A percentile compares a stretch with the other conserved stretches of the same genome.
These are phyloP conservation scores for Maudiozyma turicensis DNA, from an alignment of 805 yeast species.

Conservation along the genomic window DNA sequence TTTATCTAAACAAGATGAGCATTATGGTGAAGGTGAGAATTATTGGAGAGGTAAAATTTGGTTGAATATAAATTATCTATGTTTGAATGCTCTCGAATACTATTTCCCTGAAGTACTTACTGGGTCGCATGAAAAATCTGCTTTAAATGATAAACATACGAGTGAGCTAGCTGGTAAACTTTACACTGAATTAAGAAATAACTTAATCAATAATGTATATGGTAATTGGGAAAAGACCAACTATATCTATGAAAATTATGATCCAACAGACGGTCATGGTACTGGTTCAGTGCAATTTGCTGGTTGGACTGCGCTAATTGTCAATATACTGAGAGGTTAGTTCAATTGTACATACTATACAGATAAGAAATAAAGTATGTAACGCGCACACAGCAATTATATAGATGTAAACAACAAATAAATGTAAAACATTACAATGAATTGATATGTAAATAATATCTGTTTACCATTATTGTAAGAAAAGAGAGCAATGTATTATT, in stretches of 20 bases:
- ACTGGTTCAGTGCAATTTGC: constrained; percentile 81
- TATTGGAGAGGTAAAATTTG: constrained; percentile 96
- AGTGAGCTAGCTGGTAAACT: constrained; percentile 34
- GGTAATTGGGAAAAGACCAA: constrained; percentile 69
- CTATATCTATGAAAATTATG: constrained; percentile 85
- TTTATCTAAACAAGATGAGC: constrained; percentile 54
- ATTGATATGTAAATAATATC: too few species aligned
- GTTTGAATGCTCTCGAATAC: constrained; percentile 56
- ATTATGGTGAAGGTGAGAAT: constrained; percentile 71
- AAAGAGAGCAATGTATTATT: too few species aligned
- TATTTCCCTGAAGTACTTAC: constrained; percentile 35
- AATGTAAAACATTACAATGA: too few species aligned
- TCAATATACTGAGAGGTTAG: constrained; percentile 51
- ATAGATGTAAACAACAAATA: too few species aligned
- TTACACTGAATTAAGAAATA: constrained; percentile 52
- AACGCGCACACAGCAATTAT: too few species aligned
- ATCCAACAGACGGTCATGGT: constrained; percentile 63
- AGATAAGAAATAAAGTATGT: too few species aligned
- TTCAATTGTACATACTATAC: too few species aligned
- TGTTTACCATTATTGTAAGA: too few species aligned
- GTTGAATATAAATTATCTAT: constrained; percentile 82
- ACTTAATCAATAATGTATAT: constrained; percentile 59
- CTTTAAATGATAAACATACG: background rate
- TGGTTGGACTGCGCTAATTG: constrained; percentile 88
- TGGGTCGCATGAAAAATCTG: constrained; percentile 7